Conservation (phyloP, 257 asterid species). For the Verbascum thapsus region DNA sequence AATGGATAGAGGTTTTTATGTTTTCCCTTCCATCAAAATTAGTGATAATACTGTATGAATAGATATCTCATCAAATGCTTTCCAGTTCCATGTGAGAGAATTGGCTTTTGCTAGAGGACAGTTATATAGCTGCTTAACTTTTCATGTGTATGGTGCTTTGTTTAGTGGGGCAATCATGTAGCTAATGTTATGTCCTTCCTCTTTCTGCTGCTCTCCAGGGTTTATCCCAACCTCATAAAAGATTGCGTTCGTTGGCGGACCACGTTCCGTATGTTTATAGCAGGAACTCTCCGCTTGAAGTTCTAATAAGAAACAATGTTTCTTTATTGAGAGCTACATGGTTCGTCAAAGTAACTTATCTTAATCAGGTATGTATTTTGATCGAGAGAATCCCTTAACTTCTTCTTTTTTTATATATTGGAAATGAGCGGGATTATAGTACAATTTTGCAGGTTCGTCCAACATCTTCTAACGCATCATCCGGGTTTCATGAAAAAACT, state of each 20-base stretch:
- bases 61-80: slow-evolving; percentile 2
- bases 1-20: slow-evolving; percentile 96
- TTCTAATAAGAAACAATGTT: slow-evolving; percentile 82
- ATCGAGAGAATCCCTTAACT: slow-evolving; percentile 11
- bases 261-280: slow-evolving; percentile 96
- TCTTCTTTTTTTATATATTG: slow-evolving; percentile 14
- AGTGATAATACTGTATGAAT: slow-evolving; percentile 25
- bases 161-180: no score
- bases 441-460: slow-evolving; percentile 70
- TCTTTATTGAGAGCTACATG: slow-evolving; percentile 94
- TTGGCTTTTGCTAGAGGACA: slow-evolving; percentile 13
- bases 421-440: slow-evolving; percentile 30
- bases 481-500: slow-evolving; percentile 77
- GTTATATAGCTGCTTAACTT: not conserved
- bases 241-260: slow-evolving; percentile 88
- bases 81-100: not conserved
- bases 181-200: no score
- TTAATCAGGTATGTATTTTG: slow-evolving; percentile 77
- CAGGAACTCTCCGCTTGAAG: slow-evolving; percentile 81
- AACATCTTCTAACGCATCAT: slow-evolving; percentile 66
- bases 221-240: slow-evolving; percentile 86
- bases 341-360: slow-evolving; percentile 95
- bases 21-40: slow-evolving; percentile 25
- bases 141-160: slow-evolving; percentile 4
- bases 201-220: slow-evolving; percentile 65